phyloP scores from a whole-genome alignment of 116 monocot genomes.

The Dioscorea cayenensis region DNA sequence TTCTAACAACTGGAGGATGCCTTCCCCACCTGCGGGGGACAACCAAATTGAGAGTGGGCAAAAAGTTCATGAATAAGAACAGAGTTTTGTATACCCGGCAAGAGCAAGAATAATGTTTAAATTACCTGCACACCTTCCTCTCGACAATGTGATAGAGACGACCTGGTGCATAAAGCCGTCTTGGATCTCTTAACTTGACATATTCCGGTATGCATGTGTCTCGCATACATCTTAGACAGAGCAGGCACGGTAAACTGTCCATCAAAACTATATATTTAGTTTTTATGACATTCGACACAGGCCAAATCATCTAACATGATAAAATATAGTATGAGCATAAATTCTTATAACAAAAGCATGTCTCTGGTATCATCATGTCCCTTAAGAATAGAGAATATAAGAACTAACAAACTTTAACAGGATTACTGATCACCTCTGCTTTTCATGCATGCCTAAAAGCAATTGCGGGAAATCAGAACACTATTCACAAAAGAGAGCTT shows the following conservation, averaged over 20 bases:
- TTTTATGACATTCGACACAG: background rate
- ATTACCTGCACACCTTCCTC: slow-evolving; percentile 78
- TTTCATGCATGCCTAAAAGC: too few species aligned
- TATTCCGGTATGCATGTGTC: slow-evolving; percentile 88
- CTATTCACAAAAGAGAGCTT: too few species aligned
- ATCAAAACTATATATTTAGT: slow-evolving; percentile 2
- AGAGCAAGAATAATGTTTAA: background rate
- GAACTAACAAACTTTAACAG: too few species aligned
- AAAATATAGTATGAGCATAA: too few species aligned
- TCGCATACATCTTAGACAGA: slow-evolving; percentile 78
- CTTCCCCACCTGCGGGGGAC: slow-evolving; percentile 20
- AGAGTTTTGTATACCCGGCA: background rate
- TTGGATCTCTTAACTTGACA: slow-evolving; percentile 70
- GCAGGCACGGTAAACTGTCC: slow-evolving; percentile 81
- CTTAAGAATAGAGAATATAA: background rate
- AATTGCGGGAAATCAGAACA: too few species aligned
- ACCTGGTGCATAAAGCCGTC: slow-evolving; percentile 91
- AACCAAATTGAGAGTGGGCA: background rate
- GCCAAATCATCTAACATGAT: too few species aligned
- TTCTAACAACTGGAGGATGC: slow-evolving; percentile 11
- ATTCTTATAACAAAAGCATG: too few species aligned
- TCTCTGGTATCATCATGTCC: too few species aligned
- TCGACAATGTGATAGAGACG: slow-evolving; percentile 93
- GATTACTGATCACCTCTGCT: too few species aligned
- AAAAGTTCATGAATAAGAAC: background rate